Evolutionary conservation across 306 rosid species (phyloP), one percentile per base, ranked within the genome.

Genomic region (Vachellia collinsii): DNA sequence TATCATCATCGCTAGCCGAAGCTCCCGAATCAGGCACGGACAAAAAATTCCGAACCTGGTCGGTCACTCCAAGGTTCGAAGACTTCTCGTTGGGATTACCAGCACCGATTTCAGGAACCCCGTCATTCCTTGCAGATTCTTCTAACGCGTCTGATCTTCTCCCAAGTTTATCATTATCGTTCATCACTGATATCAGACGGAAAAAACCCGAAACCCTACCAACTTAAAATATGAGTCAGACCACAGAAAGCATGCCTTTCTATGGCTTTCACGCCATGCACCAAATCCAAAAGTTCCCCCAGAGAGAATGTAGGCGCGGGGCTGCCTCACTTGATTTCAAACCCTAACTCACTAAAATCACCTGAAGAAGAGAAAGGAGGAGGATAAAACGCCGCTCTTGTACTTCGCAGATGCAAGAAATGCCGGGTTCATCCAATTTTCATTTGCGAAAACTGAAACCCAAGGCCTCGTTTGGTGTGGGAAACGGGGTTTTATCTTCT

Each of bases 121-220:
- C 64, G 14, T 20, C 79, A 74, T 80, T 81, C 56, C 71, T 62
- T 51, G 5, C 76, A 10, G 86, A 82, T 11, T 74, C 87, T 58
- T 43, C 88, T 34, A 74, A 54, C 67, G 73, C 48, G 50, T 80
- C 91, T 7, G 81, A 50, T 76, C 81, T 79, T 8, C 75, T 70
- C 11, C 76, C 90, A 29, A 84, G 83, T 29, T 85, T 83, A 74
- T 79, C 75, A 83, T 70, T 91, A 83, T 44, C 82, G 83, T 78
- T 89, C 96, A 90, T 92, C 86, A 84, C 80, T 79, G 86, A 88
- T 66, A 79, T 65, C 77, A 25, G 61, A 80, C 44, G 62, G 56
- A 66, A 39, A 39, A 64, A 46, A 46, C 8, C 38, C 68, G 82
- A 85, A 87, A 76, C 87, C 81, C 89, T 86, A 75, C 9, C 65